These are phyloP conservation scores for Trichophyton simii DNA, from an alignment of 2,329 filamentous ascomycete species.

Conservation along the genomic window DNA sequence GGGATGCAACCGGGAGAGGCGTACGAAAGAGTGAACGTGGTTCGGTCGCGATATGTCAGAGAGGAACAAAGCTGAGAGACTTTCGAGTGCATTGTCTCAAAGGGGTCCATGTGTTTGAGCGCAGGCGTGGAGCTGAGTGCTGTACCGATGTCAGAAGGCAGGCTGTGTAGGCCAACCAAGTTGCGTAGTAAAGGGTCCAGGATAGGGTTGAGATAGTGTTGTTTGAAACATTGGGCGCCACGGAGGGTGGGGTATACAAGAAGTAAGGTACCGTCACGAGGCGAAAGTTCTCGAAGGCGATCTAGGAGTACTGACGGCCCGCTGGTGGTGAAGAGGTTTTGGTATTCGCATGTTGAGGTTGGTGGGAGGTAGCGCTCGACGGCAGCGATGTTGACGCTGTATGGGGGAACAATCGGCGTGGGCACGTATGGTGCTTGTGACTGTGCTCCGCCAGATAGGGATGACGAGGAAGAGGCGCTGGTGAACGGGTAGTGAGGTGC, in stretches of 20 bases:
- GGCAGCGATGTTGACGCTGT: slow-evolving; percentile 47
- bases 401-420: slow-evolving; percentile 45
- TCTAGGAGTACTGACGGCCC: slow-evolving; percentile 49
- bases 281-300: slow-evolving; percentile 47
- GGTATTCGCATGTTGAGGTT: slow-evolving; percentile 45
- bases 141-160: slow-evolving; percentile 45
- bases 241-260: slow-evolving; percentile 51
- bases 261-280: slow-evolving; percentile 44
- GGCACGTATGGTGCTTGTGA: slow-evolving; percentile 34
- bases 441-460: not conserved
- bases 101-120: slow-evolving; percentile 43
- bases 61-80: slow-evolving; percentile 31
- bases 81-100: slow-evolving; percentile 37
- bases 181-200: slow-evolving; percentile 49
- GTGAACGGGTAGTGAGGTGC: slow-evolving; percentile 43
- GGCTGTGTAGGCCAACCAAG: slow-evolving; percentile 45
- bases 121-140: slow-evolving; percentile 43
- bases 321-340: slow-evolving; percentile 43
- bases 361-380: slow-evolving; percentile 56
- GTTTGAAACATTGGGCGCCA: slow-evolving; percentile 47
- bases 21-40: slow-evolving; percentile 37
- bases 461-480: slow-evolving; percentile 34
- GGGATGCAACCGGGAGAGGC: slow-evolving; percentile 39
- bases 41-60: slow-evolving; percentile 16
- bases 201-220: slow-evolving; percentile 47